Percentiles rank a stretch among this genome's conserved stretches.
Evolutionary conservation across 202 grass and related monocot species (phyloP).

Genomic region (Digitaria exilis): DNA sequence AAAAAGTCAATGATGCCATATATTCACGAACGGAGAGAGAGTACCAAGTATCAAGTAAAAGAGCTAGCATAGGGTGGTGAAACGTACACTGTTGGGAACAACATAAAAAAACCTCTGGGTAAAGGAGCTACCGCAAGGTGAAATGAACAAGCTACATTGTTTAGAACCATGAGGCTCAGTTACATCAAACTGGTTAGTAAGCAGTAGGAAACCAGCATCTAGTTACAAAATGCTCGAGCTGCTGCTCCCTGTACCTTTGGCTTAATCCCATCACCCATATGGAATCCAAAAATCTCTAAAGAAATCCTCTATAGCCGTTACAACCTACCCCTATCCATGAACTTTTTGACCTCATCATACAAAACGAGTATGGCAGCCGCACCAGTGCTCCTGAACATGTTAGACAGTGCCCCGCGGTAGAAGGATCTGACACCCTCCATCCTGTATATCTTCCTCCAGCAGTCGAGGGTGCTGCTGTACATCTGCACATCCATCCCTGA

Average conservation of each 20-base stretch:
- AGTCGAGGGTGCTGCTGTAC: constrained; percentile 77
- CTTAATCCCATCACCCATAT: constrained; percentile 25
- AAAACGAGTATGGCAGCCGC: constrained; percentile 89
- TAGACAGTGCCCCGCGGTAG: constrained; percentile 83
- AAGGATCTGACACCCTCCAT: constrained; percentile 75
- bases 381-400: constrained; percentile 91
- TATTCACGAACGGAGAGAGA: too few species aligned
- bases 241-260: constrained; percentile 36
- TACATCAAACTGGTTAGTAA: constrained; percentile 40
- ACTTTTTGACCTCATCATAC: constrained; percentile 96
- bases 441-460: constrained; percentile 88
- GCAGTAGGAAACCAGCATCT: constrained; percentile 24
- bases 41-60: too few species aligned
- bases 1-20: too few species aligned
- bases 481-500: constrained; percentile 72
- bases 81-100: too few species aligned
- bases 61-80: too few species aligned
- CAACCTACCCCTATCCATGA: constrained; percentile 77
- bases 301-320: constrained; percentile 40
- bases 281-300: constrained; percentile 49
- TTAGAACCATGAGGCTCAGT: constrained; percentile 24
- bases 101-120: not conserved
- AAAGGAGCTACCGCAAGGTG: not conserved
- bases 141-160: constrained; percentile 23
- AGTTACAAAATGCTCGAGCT: constrained; percentile 47